These are phyloP conservation scores for Neurospora sp. DNA, from an alignment of 495 filamentous ascomycete species.

Conservation along the genomic window DNA sequence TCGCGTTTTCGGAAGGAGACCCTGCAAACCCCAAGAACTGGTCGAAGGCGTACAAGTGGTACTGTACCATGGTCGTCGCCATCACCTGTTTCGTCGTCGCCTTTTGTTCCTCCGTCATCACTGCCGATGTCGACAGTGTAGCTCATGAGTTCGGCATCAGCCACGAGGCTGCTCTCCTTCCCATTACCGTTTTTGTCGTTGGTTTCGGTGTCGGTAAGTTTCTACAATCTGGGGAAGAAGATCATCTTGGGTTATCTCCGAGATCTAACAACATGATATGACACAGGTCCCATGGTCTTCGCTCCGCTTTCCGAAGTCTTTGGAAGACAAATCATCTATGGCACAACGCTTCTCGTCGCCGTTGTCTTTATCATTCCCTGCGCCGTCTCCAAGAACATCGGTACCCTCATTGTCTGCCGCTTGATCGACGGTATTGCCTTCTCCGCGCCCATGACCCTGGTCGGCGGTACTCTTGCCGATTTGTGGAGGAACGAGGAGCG, in stretches of 20 bases:
- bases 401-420: slow-evolving; percentile 61
- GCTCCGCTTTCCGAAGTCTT: slow-evolving; percentile 66
- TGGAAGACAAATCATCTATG: slow-evolving; percentile 60
- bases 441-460: slow-evolving; percentile 73
- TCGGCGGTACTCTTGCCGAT: slow-evolving; percentile 73
- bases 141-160: slow-evolving; percentile 50
- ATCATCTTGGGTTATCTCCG: not conserved
- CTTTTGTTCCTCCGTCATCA: slow-evolving; percentile 54
- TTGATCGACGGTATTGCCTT: slow-evolving; percentile 73
- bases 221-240: not conserved
- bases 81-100: slow-evolving; percentile 56
- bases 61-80: slow-evolving; percentile 56
- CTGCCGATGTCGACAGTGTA: slow-evolving; percentile 54
- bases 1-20: slow-evolving; percentile 58
- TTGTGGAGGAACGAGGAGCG: slow-evolving; percentile 73
- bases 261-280: not conserved
- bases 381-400: slow-evolving; percentile 63
- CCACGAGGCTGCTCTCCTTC: slow-evolving; percentile 54
- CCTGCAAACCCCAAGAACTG: slow-evolving; percentile 63
- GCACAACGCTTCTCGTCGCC: slow-evolving; percentile 49
- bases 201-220: slow-evolving; percentile 60
- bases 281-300: slow-evolving; percentile 57
- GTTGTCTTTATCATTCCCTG: slow-evolving; percentile 72
- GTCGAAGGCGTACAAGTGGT: slow-evolving; percentile 55
- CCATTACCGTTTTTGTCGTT: slow-evolving; percentile 65